phyloP scores from a whole-genome alignment of 495 filamentous ascomycete species.

The Podospora pseudoanserina region DNA sequence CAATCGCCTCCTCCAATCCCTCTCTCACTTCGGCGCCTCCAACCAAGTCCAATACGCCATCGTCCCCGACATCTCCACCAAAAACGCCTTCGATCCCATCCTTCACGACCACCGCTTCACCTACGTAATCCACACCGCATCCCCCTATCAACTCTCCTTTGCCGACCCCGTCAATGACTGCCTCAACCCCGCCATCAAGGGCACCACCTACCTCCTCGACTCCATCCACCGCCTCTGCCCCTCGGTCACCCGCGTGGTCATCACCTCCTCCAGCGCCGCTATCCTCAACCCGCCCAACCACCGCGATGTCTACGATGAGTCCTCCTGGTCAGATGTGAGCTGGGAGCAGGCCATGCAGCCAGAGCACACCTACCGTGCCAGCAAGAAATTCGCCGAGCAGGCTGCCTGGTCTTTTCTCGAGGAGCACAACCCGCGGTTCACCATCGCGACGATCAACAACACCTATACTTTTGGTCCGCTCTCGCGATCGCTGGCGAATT shows the following conservation, averaged over 20 bases:
- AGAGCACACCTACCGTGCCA: conserved; percentile 34
- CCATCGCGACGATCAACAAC: conserved; percentile 44
- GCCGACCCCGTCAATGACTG: conserved; percentile 39
- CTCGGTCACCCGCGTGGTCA: conserved; percentile 39
- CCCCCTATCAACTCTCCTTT: conserved; percentile 38
- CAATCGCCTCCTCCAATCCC: conserved; percentile 32
- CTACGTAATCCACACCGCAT: conserved; percentile 46
- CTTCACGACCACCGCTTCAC: conserved; percentile 31
- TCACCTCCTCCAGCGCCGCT: conserved; percentile 46
- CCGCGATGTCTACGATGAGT: conserved; percentile 39
- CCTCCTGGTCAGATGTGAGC: conserved; percentile 38
- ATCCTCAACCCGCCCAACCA: conserved; percentile 38
- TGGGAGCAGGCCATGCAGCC: conserved; percentile 34
- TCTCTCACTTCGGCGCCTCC: conserved; percentile 8
- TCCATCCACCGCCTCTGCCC: conserved; percentile 34
- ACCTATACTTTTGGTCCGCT: conserved; percentile 46
- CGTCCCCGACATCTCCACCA: conserved; percentile 34
- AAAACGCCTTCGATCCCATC: conserved; percentile 37
- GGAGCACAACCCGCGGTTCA: conserved; percentile 33
- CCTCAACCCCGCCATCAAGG: conserved; percentile 43
- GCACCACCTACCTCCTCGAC: conserved; percentile 40
- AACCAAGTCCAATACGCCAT: conserved; percentile 32
- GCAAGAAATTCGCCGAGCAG: conserved; percentile 47
- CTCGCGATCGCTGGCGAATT: conserved; percentile 30
- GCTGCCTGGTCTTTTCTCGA: conserved; percentile 44